These are phyloP conservation scores for Trametes gibbosa DNA, from an alignment of 768 basidiomycete genomes.

Conservation along the genomic window DNA sequence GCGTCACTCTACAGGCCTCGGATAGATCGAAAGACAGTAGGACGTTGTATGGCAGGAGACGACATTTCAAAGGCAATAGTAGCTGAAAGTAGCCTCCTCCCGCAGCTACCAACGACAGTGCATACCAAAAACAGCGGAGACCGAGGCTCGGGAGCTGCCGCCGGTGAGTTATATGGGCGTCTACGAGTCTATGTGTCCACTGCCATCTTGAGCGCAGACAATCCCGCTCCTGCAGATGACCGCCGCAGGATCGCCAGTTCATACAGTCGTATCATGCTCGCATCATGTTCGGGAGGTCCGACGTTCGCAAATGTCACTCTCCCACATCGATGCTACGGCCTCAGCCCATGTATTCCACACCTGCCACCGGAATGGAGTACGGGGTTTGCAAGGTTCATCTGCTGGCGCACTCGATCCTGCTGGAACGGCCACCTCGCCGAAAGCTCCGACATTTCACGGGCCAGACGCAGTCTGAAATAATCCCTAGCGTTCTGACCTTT, in stretches of 20 bases:
- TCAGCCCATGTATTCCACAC: neutral
- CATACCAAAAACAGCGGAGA: no score
- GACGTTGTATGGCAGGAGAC: no score
- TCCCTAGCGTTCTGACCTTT: neutral
- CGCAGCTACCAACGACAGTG: no score
- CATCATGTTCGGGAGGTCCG: slow-evolving; percentile 12
- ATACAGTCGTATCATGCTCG: slow-evolving; percentile 14
- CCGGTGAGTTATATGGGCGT: neutral
- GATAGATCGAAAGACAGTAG: no score
- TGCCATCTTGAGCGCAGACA: slow-evolving; percentile 14
- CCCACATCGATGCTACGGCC: neutral
- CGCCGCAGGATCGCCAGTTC: neutral
- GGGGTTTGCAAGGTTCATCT: neutral
- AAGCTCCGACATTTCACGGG: neutral
- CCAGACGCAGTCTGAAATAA: neutral
- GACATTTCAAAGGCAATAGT: no score
- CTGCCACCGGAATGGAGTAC: neutral
- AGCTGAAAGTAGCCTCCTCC: no score
- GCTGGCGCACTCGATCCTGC: neutral
- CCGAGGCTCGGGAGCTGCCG: neutral
- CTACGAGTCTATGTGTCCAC: neutral
- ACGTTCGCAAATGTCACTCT: no score
- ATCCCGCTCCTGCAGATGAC: slow-evolving; percentile 8
- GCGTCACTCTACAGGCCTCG: no score
- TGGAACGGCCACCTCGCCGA: neutral